phyloP scores from a whole-genome alignment of 164 flowering plant genomes.

The Tetracentron sinense region DNA sequence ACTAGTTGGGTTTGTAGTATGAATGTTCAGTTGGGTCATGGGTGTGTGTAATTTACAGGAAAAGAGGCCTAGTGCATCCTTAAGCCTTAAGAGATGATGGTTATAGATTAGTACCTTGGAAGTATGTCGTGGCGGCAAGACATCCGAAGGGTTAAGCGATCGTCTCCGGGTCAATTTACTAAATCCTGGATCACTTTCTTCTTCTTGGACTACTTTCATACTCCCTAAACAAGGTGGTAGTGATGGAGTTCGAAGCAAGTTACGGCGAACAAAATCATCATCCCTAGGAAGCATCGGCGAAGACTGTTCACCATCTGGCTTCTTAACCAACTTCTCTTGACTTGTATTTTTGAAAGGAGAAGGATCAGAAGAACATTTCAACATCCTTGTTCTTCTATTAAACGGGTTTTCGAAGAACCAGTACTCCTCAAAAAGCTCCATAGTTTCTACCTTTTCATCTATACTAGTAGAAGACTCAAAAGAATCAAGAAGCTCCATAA shows the following conservation, averaged over 20 bases:
- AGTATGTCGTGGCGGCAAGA: slow-evolving; percentile 25
- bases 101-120: slow-evolving; percentile 30
- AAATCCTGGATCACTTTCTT: slow-evolving; percentile 15
- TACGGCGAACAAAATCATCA: slow-evolving; percentile 3
- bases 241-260: slow-evolving; percentile 38
- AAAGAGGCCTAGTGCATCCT: neutral
- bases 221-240: slow-evolving; percentile 36
- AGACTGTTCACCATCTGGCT: neutral
- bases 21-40: too few species aligned
- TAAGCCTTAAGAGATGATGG: neutral
- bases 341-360: slow-evolving; percentile 21
- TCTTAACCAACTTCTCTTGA: slow-evolving; percentile 15
- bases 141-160: slow-evolving; percentile 26
- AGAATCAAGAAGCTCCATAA: slow-evolving; percentile 18
- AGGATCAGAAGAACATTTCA: slow-evolving; percentile 37
- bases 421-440: slow-evolving; percentile 49
- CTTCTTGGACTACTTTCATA: slow-evolving; percentile 15
- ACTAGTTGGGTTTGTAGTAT: too few species aligned
- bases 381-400: slow-evolving; percentile 14
- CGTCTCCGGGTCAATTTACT: slow-evolving; percentile 34
- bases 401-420: slow-evolving; percentile 62
- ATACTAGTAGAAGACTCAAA: slow-evolving; percentile 7
- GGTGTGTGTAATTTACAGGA: too few species aligned
- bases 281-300: slow-evolving; percentile 1
- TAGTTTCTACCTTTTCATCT: slow-evolving; percentile 20